A percentile compares a stretch with the other conserved stretches of the same genome.
phyloP scores from a whole-genome alignment of 345 rosid species.

The Rhodomyrtus tomentosa region DNA sequence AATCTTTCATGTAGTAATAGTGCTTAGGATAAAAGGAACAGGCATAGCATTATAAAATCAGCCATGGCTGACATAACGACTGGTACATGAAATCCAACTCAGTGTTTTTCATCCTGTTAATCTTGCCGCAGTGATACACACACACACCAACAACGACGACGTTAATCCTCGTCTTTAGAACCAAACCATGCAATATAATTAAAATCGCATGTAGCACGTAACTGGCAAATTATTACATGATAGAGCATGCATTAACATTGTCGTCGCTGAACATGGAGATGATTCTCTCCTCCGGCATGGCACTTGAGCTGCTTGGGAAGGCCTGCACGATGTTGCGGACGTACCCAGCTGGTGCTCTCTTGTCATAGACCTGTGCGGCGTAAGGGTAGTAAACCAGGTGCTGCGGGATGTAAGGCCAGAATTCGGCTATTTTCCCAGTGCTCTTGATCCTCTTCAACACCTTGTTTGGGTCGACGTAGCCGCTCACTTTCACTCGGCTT shows the following conservation, averaged over 20 bases:
- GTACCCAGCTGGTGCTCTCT: slow-evolving; percentile 47
- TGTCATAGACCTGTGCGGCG: slow-evolving; percentile 47
- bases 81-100: background rate
- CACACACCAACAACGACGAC: background rate
- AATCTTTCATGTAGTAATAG: too few species aligned
- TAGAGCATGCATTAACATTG: slow-evolving; percentile 64
- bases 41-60: background rate
- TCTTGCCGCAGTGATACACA: background rate
- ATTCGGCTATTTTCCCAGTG: slow-evolving; percentile 60
- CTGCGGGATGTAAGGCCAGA: slow-evolving; percentile 73
- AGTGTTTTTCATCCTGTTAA: background rate
- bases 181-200: background rate
- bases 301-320: slow-evolving; percentile 27
- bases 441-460: slow-evolving; percentile 55
- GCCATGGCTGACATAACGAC: background rate
- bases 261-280: slow-evolving; percentile 59
- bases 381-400: slow-evolving; percentile 46
- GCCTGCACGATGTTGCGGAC: slow-evolving; percentile 52
- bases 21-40: background rate
- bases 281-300: slow-evolving; percentile 30
- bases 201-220: background rate
- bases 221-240: slow-evolving; percentile 27
- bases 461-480: slow-evolving; percentile 52
- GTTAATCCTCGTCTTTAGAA: background rate
- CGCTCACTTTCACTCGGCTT: slow-evolving; percentile 42